Percentiles rank a stretch among this genome's conserved stretches.
Evolutionary conservation across 441 rosid species (phyloP).

Genomic region (Aleurites moluccanus): DNA sequence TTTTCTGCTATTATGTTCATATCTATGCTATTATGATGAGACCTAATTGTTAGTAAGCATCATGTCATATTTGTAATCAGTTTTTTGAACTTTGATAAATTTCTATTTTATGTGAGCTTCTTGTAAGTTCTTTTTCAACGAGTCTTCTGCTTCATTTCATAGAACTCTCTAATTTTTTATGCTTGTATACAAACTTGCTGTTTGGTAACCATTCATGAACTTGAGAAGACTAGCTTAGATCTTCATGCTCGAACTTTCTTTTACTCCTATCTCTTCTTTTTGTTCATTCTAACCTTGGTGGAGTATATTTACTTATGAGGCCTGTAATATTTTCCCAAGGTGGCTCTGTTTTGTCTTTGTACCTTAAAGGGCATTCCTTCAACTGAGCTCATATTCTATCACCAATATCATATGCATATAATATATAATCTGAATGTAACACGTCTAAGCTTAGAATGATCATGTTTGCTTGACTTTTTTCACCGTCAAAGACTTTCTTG

Average conservation of each 20-base stretch:
- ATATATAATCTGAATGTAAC: neutral
- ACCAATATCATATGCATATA: neutral
- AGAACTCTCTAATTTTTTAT: neutral
- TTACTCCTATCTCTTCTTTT: neutral
- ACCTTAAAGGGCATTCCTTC: neutral
- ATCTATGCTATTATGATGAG: neutral
- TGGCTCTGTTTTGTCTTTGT: neutral
- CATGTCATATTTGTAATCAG: neutral
- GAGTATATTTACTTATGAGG: neutral
- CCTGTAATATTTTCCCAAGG: neutral
- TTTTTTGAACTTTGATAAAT: neutral
- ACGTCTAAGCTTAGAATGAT: constrained; percentile 2
- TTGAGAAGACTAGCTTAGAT: neutral
- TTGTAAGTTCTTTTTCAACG: neutral
- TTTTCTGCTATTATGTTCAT: neutral
- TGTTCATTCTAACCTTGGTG: neutral
- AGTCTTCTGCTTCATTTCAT: neutral
- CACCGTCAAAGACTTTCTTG: neutral
- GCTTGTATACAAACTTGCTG: neutral
- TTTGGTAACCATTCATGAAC: neutral
- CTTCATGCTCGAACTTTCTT: neutral
- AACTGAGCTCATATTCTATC: neutral
- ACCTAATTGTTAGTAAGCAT: neutral
- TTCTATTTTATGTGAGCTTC: neutral
- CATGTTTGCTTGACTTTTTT: neutral